Conservation (phyloP, 192 early-diverging fungal species). For the Podila clonocystis region DNA sequence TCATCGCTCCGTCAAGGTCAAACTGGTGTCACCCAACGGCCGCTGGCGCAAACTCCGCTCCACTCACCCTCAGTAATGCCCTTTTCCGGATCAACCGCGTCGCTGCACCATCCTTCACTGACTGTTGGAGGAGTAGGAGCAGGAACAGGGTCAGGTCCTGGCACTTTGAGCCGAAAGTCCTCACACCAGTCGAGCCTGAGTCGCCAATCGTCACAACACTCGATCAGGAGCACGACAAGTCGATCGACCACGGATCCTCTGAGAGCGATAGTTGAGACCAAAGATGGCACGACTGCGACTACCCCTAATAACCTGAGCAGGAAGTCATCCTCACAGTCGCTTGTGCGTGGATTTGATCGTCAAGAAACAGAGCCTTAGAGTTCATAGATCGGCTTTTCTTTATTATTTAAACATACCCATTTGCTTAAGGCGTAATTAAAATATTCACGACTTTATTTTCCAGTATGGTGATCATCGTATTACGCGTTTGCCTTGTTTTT, state of each 20-base stretch:
- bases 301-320: too few relatives aligned
- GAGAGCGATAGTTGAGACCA: not conserved
- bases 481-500: too few relatives aligned
- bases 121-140: too few relatives aligned
- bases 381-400: too few relatives aligned
- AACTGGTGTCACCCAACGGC: slow-evolving; percentile 2
- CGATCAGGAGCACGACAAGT: not conserved
- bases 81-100: slow-evolving; percentile 21
- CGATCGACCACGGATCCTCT: not conserved
- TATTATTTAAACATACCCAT: too few relatives aligned
- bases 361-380: too few relatives aligned
- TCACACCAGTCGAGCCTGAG: slow-evolving; percentile 9
- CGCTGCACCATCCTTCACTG: slow-evolving; percentile 1
- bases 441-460: too few relatives aligned
- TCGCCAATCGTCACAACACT: slow-evolving; percentile 1
- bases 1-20: slow-evolving; percentile 2
- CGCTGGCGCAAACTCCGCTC: slow-evolving; percentile 42
- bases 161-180: slow-evolving; percentile 19
- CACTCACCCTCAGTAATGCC: slow-evolving; percentile 26
- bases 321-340: too few relatives aligned
- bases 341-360: too few relatives aligned
- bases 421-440: too few relatives aligned
- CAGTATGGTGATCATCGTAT: too few relatives aligned
- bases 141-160: not conserved
- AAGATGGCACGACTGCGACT: not conserved